Percentiles rank a stretch among this genome's conserved stretches.
Conservation (phyloP, 345 rosid genomes). For the Eucalyptus rudis region DNA sequence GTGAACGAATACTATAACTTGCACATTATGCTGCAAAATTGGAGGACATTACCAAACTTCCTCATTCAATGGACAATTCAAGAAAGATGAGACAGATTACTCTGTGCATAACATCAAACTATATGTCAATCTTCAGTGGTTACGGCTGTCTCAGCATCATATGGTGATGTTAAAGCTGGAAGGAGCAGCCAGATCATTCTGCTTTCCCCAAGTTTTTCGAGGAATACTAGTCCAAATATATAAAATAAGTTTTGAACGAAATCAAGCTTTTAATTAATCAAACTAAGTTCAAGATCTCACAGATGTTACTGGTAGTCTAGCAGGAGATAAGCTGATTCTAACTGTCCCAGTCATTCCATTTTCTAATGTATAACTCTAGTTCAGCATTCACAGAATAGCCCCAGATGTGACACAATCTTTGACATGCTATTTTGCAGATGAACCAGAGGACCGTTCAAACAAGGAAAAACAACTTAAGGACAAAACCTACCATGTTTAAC, state of each 20-base stretch:
- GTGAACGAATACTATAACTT: no score
- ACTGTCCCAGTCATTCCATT: no score
- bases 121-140: background rate
- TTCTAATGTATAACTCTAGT: no score
- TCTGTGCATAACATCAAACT: background rate
- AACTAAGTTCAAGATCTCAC: background rate
- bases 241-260: background rate
- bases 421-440: no score
- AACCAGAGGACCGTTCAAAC: no score
- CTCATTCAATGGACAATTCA: background rate
- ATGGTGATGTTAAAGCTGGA: background rate
- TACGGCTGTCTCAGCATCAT: background rate
- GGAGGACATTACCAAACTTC: no score
- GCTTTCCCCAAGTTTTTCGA: background rate
- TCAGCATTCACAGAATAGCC: no score
- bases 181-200: background rate
- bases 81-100: background rate
- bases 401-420: no score
- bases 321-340: no score
- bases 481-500: no score
- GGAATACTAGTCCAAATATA: background rate
- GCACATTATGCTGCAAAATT: no score
- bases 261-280: background rate
- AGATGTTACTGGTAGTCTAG: background rate
- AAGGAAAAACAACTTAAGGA: no score